Evolutionary conservation across 176 grass and related monocot species (phyloP).

Genomic region (Coix lacrymajobi): DNA sequence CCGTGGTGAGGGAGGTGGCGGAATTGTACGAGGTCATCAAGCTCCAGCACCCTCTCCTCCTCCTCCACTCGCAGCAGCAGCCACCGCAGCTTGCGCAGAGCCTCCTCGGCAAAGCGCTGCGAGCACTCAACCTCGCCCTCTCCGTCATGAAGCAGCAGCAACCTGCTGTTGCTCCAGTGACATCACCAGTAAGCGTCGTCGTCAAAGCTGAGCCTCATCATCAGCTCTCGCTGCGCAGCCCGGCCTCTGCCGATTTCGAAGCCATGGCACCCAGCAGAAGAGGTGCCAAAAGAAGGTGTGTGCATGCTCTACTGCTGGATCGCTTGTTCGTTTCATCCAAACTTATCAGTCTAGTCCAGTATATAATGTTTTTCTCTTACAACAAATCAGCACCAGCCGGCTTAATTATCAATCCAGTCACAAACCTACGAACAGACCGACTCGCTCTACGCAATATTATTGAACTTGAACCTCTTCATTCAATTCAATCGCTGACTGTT

Average conservation of each 20-base stretch:
- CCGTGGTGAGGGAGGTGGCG: background rate
- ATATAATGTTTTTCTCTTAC: too few relatives aligned
- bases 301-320: too few relatives aligned
- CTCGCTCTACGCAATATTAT: too few relatives aligned
- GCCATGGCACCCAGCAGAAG: background rate
- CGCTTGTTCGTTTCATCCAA: too few relatives aligned
- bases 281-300: slow-evolving; percentile 13
- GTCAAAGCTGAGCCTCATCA: background rate
- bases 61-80: background rate
- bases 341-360: too few relatives aligned
- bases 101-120: slow-evolving; percentile 8
- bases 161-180: background rate
- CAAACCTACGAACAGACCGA: too few relatives aligned
- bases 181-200: too few relatives aligned
- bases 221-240: background rate
- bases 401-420: too few relatives aligned
- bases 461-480: too few relatives aligned
- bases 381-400: too few relatives aligned
- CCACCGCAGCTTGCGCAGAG: background rate
- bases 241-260: background rate
- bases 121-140: slow-evolving; percentile 27
- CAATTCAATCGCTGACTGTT: too few relatives aligned
- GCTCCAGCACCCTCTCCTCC: slow-evolving; percentile 1
- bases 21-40: slow-evolving; percentile 20
- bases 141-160: slow-evolving; percentile 11